Percentiles rank a stretch among this genome's conserved stretches.
Evolutionary conservation across 257 asterid species (phyloP).

Genomic region (Schizonepeta tenuifolia): DNA sequence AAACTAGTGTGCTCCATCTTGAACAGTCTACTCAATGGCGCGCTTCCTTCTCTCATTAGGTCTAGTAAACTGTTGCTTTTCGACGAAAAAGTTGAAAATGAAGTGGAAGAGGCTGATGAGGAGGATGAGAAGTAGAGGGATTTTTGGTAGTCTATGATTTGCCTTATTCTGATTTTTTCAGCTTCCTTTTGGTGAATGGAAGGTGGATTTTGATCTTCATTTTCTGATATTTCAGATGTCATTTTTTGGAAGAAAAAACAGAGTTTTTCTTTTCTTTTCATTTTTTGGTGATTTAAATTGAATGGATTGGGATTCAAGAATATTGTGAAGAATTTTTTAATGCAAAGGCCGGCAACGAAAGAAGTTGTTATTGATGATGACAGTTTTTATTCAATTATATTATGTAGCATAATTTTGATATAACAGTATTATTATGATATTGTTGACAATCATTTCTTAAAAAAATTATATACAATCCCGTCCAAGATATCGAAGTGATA

Average conservation of each 20-base stretch:
- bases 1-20: constrained; percentile 78
- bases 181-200: constrained; percentile 42
- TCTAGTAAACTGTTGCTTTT: constrained; percentile 52
- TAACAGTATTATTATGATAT: not conserved
- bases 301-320: not conserved
- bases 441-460: not conserved
- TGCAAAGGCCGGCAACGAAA: not conserved
- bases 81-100: constrained; percentile 41
- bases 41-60: constrained; percentile 70
- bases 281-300: not conserved
- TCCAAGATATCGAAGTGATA: too few species aligned
- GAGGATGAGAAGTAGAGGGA: constrained; percentile 50
- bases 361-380: not conserved
- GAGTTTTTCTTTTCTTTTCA: too few species aligned
- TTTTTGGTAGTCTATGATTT: constrained; percentile 60
- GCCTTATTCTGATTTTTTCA: constrained; percentile 43
- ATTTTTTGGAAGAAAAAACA: not conserved
- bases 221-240: constrained; percentile 28
- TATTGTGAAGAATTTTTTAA: not conserved
- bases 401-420: not conserved
- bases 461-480: not conserved
- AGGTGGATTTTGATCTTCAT: constrained; percentile 33
- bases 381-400: not conserved
- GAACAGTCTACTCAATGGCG: constrained; percentile 65
- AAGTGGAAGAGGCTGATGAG: constrained; percentile 29